Evolutionary conservation across 1,139 yeast species (phyloP).

Genomic region (Yamadazyma pseudoaaseri): DNA sequence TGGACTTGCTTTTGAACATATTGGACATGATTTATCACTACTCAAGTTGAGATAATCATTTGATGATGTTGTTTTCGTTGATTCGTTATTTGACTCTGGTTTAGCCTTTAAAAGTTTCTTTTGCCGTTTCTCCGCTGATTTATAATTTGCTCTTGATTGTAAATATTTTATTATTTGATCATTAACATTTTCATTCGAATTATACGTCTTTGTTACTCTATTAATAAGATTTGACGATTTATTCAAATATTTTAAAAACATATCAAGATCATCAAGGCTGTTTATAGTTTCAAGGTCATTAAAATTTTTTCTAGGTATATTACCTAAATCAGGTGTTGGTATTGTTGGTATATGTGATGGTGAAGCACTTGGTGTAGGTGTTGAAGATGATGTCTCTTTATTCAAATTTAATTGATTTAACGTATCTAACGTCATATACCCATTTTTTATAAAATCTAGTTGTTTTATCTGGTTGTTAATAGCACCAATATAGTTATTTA

Average conservation of each 20-base stretch:
- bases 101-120: conserved; percentile 6
- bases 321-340: not conserved
- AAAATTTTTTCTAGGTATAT: conserved; percentile 11
- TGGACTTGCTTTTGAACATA: conserved; percentile 10
- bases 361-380: not conserved
- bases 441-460: conserved; percentile 45
- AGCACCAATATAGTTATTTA: conserved; percentile 44
- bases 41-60: conserved; percentile 8
- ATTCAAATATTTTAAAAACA: conserved; percentile 39
- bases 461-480: conserved; percentile 47
- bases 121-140: conserved; percentile 5
- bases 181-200: conserved; percentile 20
- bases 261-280: conserved; percentile 42
- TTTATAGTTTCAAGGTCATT: conserved; percentile 41
- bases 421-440: conserved; percentile 47
- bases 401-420: conserved; percentile 21
- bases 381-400: not conserved
- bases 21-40: conserved; percentile 9
- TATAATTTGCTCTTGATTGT: conserved; percentile 14
- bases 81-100: not conserved
- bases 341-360: not conserved
- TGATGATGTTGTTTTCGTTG: not conserved
- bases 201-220: conserved; percentile 36
- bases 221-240: conserved; percentile 41
- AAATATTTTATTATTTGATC: conserved; percentile 37